Percentiles rank a stretch among this genome's conserved stretches.
Evolutionary conservation across 495 filamentous ascomycete species (phyloP).

Genomic region (Clavariopsis aquatica): DNA sequence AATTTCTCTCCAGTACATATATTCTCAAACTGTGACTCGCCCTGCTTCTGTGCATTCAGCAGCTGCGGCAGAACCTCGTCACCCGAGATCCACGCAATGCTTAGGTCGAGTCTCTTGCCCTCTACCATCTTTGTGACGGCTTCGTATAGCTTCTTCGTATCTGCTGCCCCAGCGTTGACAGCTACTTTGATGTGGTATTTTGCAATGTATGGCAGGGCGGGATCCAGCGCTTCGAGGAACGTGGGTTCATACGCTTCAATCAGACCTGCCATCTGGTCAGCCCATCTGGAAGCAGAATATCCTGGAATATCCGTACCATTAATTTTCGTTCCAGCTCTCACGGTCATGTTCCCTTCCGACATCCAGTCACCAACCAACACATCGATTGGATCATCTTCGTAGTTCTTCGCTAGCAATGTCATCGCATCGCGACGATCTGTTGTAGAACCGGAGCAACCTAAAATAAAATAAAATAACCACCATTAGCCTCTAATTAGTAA

Average conservation of each 20-base stretch:
- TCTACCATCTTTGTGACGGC: constrained; percentile 51
- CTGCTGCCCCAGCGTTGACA: constrained; percentile 60
- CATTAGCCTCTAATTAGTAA: too few species aligned
- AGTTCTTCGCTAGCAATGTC: constrained; percentile 52
- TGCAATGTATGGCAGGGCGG: constrained; percentile 54
- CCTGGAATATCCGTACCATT: constrained; percentile 29
- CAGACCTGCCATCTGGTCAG: constrained; percentile 18
- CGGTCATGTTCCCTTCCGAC: constrained; percentile 59
- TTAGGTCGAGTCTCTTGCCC: constrained; percentile 50
- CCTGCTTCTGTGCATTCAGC: constrained; percentile 44
- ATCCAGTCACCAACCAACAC: constrained; percentile 62
- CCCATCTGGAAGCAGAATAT: background rate
- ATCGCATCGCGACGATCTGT: constrained; percentile 61
- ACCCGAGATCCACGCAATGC: constrained; percentile 56
- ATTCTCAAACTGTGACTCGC: constrained; percentile 51
- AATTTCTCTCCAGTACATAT: constrained; percentile 55
- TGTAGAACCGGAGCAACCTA: constrained; percentile 54
- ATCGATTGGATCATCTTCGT: constrained; percentile 55
- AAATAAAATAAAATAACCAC: background rate
- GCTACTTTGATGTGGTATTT: constrained; percentile 57
- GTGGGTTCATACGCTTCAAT: constrained; percentile 53
- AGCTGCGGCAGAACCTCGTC: constrained; percentile 55
- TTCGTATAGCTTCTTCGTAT: constrained; percentile 53
- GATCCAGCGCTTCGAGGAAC: constrained; percentile 57
- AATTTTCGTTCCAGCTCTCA: constrained; percentile 49